These are phyloP conservation scores for Russula sp. DNA, from an alignment of 768 basidiomycete genomes.

Conservation along the genomic window DNA sequence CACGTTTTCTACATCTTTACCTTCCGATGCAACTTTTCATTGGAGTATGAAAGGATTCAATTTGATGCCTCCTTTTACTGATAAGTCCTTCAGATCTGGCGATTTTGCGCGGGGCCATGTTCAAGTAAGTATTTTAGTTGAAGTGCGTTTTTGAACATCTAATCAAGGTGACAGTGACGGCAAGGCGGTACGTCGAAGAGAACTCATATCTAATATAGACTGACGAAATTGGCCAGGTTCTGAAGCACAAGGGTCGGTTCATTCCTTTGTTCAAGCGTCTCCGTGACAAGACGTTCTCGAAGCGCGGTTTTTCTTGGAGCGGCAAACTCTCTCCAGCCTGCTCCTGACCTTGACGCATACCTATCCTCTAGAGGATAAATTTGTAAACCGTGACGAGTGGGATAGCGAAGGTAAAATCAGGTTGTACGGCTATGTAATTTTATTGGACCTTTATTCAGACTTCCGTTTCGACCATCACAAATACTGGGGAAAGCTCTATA, in stretches of 20 bases:
- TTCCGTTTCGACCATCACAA: slow-evolving; percentile 67
- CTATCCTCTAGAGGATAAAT: slow-evolving; percentile 77
- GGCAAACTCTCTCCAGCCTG: slow-evolving; percentile 73
- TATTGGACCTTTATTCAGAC: slow-evolving; percentile 42
- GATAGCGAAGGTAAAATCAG: slow-evolving; percentile 54
- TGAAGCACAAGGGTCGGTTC: slow-evolving; percentile 61
- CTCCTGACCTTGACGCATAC: slow-evolving; percentile 75
- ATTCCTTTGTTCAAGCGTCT: slow-evolving; percentile 59
- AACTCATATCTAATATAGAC: neutral
- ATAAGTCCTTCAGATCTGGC: slow-evolving; percentile 55
- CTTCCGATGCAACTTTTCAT: slow-evolving; percentile 82
- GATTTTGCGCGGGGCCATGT: slow-evolving; percentile 74
- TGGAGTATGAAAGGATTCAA: slow-evolving; percentile 57
- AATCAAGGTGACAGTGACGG: slow-evolving; percentile 44
- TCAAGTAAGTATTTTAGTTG: slow-evolving; percentile 54
- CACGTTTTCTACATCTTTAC: slow-evolving; percentile 55
- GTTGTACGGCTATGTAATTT: neutral
- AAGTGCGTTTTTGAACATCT: neutral
- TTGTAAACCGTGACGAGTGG: slow-evolving; percentile 78
- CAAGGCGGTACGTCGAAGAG: slow-evolving; percentile 46
- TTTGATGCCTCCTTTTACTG: slow-evolving; percentile 1
- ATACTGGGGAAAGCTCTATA: slow-evolving; percentile 79
- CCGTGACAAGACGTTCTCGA: slow-evolving; percentile 68
- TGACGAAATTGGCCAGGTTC: slow-evolving; percentile 44
- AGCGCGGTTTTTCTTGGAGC: slow-evolving; percentile 79